phyloP scores from a whole-genome alignment of 345 rosid species.

The Acer saccharum region DNA sequence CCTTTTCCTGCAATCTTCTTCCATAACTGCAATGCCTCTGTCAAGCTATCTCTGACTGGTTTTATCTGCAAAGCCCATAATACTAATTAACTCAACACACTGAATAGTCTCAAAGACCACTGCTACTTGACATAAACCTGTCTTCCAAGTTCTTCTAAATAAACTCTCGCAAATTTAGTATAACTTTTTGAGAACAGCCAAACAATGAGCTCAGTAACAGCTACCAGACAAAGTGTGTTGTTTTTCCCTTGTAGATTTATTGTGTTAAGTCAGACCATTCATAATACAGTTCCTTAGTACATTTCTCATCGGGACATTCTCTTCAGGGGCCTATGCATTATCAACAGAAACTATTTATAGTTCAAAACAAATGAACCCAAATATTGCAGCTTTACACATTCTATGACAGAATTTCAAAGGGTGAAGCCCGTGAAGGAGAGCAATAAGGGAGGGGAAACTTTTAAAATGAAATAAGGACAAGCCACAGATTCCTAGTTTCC shows the following conservation, averaged over 20 bases:
- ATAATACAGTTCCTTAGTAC: not conserved
- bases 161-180: not conserved
- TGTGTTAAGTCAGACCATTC: not conserved
- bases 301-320: not conserved
- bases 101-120: slow-evolving; percentile 10
- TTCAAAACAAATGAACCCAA: slow-evolving; percentile 4
- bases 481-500: not conserved
- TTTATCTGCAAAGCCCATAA: slow-evolving; percentile 66
- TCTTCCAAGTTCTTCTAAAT: slow-evolving; percentile 11
- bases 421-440: not conserved
- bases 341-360: not conserved
- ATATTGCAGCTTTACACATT: not conserved
- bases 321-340: not conserved
- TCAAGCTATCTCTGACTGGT: slow-evolving; percentile 93
- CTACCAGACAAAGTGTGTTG: not conserved
- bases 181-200: not conserved
- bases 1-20: slow-evolving; percentile 81
- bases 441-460: not conserved
- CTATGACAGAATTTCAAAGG: not conserved
- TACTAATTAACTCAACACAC: slow-evolving; percentile 13
- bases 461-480: not conserved
- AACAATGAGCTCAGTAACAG: not conserved
- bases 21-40: slow-evolving; percentile 93
- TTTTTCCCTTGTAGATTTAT: not conserved
- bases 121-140: slow-evolving; percentile 19